phyloP scores from a whole-genome alignment of 495 filamentous ascomycete genomes.

The Articulospora tetracladia region DNA sequence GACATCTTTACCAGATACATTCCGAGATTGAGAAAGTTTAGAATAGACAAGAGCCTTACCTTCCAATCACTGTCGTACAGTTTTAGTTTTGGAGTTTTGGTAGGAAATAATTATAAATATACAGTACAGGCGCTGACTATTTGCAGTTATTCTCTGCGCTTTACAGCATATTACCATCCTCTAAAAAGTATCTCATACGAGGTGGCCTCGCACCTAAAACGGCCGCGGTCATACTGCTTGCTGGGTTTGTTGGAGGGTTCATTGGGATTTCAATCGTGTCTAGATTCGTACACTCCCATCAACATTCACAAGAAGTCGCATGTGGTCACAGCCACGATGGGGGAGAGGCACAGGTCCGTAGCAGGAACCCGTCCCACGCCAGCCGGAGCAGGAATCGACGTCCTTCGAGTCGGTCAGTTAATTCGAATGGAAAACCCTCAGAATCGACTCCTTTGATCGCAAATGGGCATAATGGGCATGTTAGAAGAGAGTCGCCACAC shows the following conservation, averaged over 20 bases:
- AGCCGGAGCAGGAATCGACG: constrained; percentile 21
- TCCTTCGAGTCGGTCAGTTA: constrained; percentile 6
- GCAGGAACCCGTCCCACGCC: constrained; percentile 18
- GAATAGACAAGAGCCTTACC: constrained; percentile 80
- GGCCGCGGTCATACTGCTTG: constrained; percentile 71
- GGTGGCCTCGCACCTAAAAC: constrained; percentile 59
- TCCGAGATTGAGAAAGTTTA: constrained; percentile 70
- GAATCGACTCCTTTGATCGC: constrained; percentile 36
- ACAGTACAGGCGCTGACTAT: background rate
- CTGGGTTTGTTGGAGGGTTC: constrained; percentile 76
- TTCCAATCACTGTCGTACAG: constrained; percentile 88
- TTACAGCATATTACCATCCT: constrained; percentile 89
- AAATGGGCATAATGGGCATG: constrained; percentile 7
- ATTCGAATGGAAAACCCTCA: constrained; percentile 24
- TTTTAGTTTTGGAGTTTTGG: constrained; percentile 97
- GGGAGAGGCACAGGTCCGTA: constrained; percentile 28
- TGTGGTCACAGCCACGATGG: constrained; percentile 80
- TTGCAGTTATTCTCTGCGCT: constrained; percentile 84
- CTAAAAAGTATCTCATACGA: constrained; percentile 68
- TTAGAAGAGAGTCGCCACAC: background rate
- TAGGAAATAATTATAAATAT: constrained; percentile 33
- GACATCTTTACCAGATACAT: constrained; percentile 71
- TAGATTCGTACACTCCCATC: constrained; percentile 70
- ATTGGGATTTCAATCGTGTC: constrained; percentile 81
- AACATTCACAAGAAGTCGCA: constrained; percentile 91